phyloP scores from a whole-genome alignment of 305 asterid genomes.

The Withania somnifera region DNA sequence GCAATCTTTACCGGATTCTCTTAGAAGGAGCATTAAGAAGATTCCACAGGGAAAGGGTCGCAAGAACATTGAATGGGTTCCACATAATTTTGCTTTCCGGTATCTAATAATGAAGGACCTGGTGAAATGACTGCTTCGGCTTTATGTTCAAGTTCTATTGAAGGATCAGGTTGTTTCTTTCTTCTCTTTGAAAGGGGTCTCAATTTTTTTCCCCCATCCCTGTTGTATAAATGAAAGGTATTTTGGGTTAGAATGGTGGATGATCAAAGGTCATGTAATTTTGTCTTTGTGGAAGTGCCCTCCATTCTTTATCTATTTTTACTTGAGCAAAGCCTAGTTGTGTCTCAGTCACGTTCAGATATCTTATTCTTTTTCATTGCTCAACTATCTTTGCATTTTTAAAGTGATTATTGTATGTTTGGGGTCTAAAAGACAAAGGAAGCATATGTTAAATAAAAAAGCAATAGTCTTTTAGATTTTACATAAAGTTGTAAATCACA shows the following conservation, averaged over 20 bases:
- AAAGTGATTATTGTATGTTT: not conserved
- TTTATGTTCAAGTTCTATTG: conserved; percentile 8
- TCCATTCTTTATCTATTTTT: not conserved
- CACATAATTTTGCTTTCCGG: conserved; percentile 76
- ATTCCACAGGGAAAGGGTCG: conserved; percentile 48
- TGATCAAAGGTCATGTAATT: not conserved
- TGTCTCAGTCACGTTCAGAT: not conserved
- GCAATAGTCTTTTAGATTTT: not conserved
- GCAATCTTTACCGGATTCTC: conserved; percentile 59
- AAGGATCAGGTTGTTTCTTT: not conserved
- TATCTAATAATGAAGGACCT: conserved; percentile 77
- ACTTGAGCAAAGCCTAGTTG: not conserved
- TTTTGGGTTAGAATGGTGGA: conserved; percentile 9
- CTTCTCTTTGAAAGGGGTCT: not conserved
- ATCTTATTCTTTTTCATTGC: not conserved
- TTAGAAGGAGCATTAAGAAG: conserved; percentile 57
- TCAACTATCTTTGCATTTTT: not conserved
- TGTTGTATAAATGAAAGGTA: conserved; percentile 17
- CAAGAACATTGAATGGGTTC: conserved; percentile 72
- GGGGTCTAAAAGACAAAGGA: not conserved
- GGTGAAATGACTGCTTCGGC: conserved; percentile 34
- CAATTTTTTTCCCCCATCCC: conserved; percentile 6
- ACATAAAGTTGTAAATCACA: not conserved
- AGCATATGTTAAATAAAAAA: not conserved
- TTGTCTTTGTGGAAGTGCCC: not conserved